Evolutionary conservation across 116 monocot species (phyloP).

Genomic region (Zostera marina): DNA sequence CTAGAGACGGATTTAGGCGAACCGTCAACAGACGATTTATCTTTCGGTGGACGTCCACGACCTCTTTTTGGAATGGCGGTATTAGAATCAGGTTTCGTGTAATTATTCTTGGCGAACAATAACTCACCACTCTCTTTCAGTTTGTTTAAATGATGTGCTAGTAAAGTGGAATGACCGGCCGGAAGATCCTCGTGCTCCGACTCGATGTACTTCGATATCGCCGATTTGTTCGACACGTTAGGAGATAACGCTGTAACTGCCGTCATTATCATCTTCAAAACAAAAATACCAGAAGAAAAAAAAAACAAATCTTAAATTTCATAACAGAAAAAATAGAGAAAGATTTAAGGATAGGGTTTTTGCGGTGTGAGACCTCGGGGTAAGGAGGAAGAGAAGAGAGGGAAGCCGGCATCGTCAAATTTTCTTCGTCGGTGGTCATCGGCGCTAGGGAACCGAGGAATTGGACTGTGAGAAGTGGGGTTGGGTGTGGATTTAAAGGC

Average conservation of each 20-base stretch:
- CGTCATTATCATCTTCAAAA: slow-evolving; percentile 47
- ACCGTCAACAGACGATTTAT: slow-evolving; percentile 12
- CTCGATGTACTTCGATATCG: slow-evolving; percentile 56
- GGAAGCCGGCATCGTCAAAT: not conserved
- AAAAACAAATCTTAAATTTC: too few relatives aligned
- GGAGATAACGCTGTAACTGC: slow-evolving; percentile 43
- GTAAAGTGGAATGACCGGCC: slow-evolving; percentile 21
- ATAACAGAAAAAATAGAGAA: not conserved
- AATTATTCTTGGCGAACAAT: slow-evolving; percentile 41
- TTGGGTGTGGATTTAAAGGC: too few relatives aligned
- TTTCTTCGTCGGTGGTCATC: slow-evolving; percentile 10
- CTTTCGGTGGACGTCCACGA: slow-evolving; percentile 18
- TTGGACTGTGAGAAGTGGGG: too few relatives aligned
- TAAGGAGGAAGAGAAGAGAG: slow-evolving; percentile 12
- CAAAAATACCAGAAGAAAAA: not conserved
- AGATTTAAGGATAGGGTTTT: not conserved
- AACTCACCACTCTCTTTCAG: slow-evolving; percentile 65
- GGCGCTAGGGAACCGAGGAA: not conserved
- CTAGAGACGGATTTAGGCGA: slow-evolving; percentile 9
- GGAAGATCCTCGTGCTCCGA: slow-evolving; percentile 36
- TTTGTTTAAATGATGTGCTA: slow-evolving; percentile 36
- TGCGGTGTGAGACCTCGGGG: slow-evolving; percentile 5
- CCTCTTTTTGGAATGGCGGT: slow-evolving; percentile 10
- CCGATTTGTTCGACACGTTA: slow-evolving; percentile 40
- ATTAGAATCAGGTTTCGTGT: slow-evolving; percentile 20